These are phyloP conservation scores for Ustanciosporium gigantosporum DNA, from an alignment of 1,284 basidiomycete species.

Conservation along the genomic window DNA sequence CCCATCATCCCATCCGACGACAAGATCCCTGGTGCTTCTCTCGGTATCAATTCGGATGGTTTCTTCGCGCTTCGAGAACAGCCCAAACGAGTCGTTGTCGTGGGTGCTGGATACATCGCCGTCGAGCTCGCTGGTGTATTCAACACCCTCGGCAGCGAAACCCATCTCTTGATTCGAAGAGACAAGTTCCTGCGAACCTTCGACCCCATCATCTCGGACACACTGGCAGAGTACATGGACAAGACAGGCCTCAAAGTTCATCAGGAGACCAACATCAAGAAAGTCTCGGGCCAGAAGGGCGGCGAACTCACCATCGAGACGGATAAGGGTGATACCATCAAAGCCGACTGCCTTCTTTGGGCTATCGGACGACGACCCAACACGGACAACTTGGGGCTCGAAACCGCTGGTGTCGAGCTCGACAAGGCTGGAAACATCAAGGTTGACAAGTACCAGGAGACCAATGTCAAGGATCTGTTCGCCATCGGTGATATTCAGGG, in stretches of 20 bases:
- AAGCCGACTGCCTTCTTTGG: constrained; percentile 89
- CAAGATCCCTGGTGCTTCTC: constrained; percentile 81
- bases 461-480: constrained; percentile 73
- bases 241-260: constrained; percentile 87
- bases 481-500: constrained; percentile 91
- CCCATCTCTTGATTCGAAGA: constrained; percentile 85
- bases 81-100: constrained; percentile 88
- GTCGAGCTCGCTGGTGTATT: constrained; percentile 69
- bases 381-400: constrained; percentile 77
- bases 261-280: constrained; percentile 74
- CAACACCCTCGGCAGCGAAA: constrained; percentile 67
- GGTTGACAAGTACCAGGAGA: constrained; percentile 83
- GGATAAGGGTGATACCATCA: constrained; percentile 71
- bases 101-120: constrained; percentile 96
- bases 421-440: constrained; percentile 79
- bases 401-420: constrained; percentile 76
- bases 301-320: constrained; percentile 50
- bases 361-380: constrained; percentile 87
- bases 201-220: constrained; percentile 83
- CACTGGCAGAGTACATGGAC: constrained; percentile 90
- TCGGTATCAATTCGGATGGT: constrained; percentile 90
- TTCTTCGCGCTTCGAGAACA: constrained; percentile 91
- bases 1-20: constrained; percentile 81
- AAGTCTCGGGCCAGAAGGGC: constrained; percentile 69
- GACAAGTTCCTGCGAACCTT: constrained; percentile 90